Evolutionary conservation across 2,329 filamentous ascomycete genomes (phyloP).

Genomic region (Zymoseptoria tritici): DNA sequence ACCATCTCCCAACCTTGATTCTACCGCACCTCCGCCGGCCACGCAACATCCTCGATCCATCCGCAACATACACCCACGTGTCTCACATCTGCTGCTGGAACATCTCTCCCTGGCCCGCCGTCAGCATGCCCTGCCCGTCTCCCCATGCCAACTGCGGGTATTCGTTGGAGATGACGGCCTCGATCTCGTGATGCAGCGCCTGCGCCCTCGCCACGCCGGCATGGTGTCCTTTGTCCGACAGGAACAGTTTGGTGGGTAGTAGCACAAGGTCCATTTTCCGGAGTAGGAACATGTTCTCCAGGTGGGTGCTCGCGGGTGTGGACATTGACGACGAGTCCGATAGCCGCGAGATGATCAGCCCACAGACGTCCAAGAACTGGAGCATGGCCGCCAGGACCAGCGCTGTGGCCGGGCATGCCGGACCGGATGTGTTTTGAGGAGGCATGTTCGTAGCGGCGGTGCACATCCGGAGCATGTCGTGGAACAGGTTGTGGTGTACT

Average conservation of each 20-base stretch:
- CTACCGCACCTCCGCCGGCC: background rate
- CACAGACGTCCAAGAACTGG: conserved; percentile 4
- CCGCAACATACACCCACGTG: background rate
- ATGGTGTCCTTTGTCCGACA: conserved; percentile 4
- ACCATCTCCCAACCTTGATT: background rate
- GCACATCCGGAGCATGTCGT: conserved; percentile 3
- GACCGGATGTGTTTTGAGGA: background rate
- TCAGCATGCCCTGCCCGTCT: background rate
- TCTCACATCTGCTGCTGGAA: background rate
- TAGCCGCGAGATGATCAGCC: conserved; percentile 2
- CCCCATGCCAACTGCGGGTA: conserved; percentile 5
- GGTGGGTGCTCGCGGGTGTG: background rate
- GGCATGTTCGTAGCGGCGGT: conserved; percentile 2
- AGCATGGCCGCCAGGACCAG: conserved; percentile 5
- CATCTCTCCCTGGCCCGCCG: background rate
- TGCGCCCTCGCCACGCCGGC: conserved; percentile 5
- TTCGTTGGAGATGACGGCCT: conserved; percentile 1
- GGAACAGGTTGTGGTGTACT: conserved; percentile 3
- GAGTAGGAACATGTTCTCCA: conserved; percentile 5
- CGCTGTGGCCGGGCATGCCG: conserved; percentile 2
- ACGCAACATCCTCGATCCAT: background rate
- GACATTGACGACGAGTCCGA: background rate
- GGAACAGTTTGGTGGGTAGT: conserved; percentile 4
- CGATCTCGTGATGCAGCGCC: conserved; percentile 1
- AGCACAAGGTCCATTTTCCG: conserved; percentile 4